phyloP scores from a whole-genome alignment of 2,329 filamentous ascomycete species.

The Phaeosphaeria sp. region DNA sequence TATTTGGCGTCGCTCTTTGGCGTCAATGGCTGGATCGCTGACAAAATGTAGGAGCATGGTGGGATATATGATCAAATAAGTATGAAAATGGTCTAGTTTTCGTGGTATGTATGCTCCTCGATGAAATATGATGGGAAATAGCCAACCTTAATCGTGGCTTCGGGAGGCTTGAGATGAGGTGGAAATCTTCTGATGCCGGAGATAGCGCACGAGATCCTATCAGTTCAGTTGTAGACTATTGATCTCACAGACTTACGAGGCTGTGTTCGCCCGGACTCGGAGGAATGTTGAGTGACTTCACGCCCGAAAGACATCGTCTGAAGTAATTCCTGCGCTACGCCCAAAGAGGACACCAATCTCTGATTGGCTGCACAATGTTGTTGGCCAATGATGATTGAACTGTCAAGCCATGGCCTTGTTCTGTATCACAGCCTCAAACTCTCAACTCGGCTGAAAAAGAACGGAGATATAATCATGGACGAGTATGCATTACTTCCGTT shows the following conservation, averaged over 20 bases:
- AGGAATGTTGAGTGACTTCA: background rate
- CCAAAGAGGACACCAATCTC: slow-evolving; percentile 11
- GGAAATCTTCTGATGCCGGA: background rate
- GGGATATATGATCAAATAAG: background rate
- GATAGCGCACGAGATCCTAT: background rate
- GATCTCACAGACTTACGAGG: background rate
- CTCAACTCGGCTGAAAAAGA: background rate
- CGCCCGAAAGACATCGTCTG: background rate
- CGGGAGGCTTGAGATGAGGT: too few relatives aligned
- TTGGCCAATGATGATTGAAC: slow-evolving; percentile 6
- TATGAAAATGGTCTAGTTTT: too few relatives aligned
- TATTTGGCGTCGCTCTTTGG: slow-evolving; percentile 12
- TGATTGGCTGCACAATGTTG: slow-evolving; percentile 4
- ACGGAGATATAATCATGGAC: background rate
- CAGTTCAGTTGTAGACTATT: background rate
- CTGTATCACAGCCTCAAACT: background rate
- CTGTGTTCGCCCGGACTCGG: background rate
- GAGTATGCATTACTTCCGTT: background rate
- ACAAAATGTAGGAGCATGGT: slow-evolving; percentile 14
- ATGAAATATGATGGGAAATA: too few relatives aligned
- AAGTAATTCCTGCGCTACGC: background rate
- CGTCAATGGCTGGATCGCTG: slow-evolving; percentile 5
- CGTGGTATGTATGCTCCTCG: too few relatives aligned
- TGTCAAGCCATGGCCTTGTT: background rate
- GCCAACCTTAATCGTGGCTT: too few relatives aligned